phyloP scores from a whole-genome alignment of 495 filamentous ascomycete species.

The Penicillium tannophilum region DNA sequence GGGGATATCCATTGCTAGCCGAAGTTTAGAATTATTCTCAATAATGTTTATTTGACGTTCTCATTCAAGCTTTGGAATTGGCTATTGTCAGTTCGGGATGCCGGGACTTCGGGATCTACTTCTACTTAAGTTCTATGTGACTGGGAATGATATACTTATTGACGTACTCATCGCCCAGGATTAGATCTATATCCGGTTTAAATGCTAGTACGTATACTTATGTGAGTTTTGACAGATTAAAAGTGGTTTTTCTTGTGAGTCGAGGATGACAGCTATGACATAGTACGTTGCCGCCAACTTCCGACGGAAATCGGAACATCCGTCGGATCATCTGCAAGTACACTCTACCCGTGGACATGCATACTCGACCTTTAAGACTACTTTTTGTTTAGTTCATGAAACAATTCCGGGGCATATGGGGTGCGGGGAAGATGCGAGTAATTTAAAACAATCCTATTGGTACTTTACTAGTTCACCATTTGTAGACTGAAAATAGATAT shows the following conservation, averaged over 20 bases:
- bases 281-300: not conserved
- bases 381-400: not conserved
- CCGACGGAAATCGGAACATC: not conserved
- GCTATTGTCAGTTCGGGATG: not conserved
- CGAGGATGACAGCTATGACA: not conserved
- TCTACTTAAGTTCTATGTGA: not conserved
- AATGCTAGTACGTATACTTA: not conserved
- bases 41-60: not conserved
- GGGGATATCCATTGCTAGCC: not conserved
- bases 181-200: not conserved
- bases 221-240: not conserved
- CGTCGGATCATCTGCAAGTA: not conserved
- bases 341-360: not conserved
- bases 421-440: not conserved
- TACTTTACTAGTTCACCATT: too few species aligned
- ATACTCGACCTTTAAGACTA: not conserved
- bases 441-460: not conserved
- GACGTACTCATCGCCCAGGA: not conserved
- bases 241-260: not conserved
- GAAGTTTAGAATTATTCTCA: not conserved
- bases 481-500: not conserved
- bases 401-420: not conserved
- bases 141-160: not conserved
- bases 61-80: not conserved
- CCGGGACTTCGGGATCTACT: not conserved